Percentiles rank a stretch among this genome's conserved stretches.
Conservation (phyloP, 257 asterid genomes). For the Plantago ovata region DNA sequence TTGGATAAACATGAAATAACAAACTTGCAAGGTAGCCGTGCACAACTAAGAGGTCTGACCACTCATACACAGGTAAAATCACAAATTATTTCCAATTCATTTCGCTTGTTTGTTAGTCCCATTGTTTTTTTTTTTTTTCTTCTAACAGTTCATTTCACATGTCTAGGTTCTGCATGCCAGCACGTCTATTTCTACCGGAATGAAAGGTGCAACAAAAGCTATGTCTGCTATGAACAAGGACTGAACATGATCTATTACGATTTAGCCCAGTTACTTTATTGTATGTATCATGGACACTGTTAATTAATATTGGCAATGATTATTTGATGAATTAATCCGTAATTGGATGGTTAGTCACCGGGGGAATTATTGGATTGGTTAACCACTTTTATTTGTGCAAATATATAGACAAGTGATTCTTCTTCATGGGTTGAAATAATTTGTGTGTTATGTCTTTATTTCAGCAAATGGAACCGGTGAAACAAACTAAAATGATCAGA, state of each 20-base stretch:
- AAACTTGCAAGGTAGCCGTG: constrained; percentile 96
- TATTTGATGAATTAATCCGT: background rate
- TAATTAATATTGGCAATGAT: constrained; percentile 3
- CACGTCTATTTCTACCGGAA: constrained; percentile 92
- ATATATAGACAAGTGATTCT: no score
- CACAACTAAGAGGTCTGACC: constrained; percentile 95
- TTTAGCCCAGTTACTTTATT: no score
- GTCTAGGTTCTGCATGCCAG: constrained; percentile 81
- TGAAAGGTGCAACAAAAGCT: constrained; percentile 99
- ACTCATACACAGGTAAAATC: constrained; percentile 92
- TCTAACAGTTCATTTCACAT: no score
- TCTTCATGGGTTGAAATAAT: constrained; percentile 7
- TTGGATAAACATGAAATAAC: constrained; percentile 88
- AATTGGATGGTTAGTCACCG: background rate
- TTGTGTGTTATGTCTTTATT: constrained; percentile 10
- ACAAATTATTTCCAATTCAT: no score
- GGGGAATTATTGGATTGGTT: no score
- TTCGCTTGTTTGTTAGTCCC: background rate
- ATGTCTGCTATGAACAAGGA: constrained; percentile 99
- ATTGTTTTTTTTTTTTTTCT: no score
- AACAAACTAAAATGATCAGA: constrained; percentile 82
- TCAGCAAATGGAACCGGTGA: constrained; percentile 97
- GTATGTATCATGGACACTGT: constrained; percentile 2
- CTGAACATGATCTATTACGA: constrained; percentile 5
- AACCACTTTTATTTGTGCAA: no score